phyloP scores from a whole-genome alignment of 2,329 filamentous ascomycete species.

The Sarocladium oryzae region DNA sequence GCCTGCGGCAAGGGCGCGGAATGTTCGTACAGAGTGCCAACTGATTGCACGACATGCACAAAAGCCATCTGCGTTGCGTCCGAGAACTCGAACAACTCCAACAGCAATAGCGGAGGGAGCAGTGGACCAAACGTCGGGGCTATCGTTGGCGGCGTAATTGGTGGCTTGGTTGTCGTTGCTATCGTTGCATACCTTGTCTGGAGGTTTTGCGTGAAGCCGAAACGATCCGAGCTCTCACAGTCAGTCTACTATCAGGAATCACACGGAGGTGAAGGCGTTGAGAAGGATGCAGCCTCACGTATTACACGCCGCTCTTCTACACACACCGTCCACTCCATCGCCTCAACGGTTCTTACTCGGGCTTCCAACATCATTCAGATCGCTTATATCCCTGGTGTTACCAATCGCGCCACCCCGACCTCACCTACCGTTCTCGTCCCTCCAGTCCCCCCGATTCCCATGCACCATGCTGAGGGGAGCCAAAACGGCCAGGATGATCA shows the following conservation, averaged over 20 bases:
- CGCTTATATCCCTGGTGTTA: conserved; percentile 96
- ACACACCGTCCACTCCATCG: conserved; percentile 84
- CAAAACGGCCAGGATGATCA: conserved; percentile 59
- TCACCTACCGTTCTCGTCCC: conserved; percentile 76
- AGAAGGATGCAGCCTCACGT: conserved; percentile 39
- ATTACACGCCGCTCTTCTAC: conserved; percentile 63
- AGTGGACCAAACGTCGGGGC: conserved; percentile 66
- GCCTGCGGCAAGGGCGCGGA: conserved; percentile 32
- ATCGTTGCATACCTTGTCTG: conserved; percentile 74
- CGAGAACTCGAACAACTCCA: conserved; percentile 15
- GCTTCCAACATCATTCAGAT: conserved; percentile 99
- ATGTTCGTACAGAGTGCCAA: conserved; percentile 40
- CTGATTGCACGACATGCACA: conserved; percentile 40
- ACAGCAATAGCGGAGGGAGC: conserved; percentile 15
- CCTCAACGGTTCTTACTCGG: conserved; percentile 88
- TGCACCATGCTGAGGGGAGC: conserved; percentile 43
- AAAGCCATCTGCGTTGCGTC: conserved; percentile 38
- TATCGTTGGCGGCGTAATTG: conserved; percentile 83
- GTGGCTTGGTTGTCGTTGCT: conserved; percentile 71
- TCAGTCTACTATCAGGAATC: conserved; percentile 49
- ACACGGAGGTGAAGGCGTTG: conserved; percentile 32
- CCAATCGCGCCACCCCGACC: conserved; percentile 80
- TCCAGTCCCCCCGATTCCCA: conserved; percentile 89
- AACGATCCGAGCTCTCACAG: conserved; percentile 53
- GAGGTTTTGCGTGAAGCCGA: conserved; percentile 79